Evolutionary conservation across 164 flowering plant genomes (phyloP).

Genomic region (Vitis rupestris): DNA sequence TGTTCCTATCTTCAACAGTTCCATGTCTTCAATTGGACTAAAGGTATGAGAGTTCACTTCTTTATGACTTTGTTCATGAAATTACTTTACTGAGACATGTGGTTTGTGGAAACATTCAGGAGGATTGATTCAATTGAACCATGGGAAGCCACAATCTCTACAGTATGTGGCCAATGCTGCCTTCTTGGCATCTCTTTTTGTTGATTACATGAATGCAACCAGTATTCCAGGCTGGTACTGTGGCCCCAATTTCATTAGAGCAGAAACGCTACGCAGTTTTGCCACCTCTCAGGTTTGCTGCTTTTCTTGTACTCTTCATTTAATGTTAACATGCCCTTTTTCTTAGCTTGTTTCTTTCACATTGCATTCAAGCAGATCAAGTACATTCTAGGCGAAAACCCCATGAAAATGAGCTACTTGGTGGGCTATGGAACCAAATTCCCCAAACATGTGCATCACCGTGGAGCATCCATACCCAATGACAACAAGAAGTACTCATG

Average conservation of each 20-base stretch:
- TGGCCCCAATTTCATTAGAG: conserved; percentile 40
- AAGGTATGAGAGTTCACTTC: conserved; percentile 34
- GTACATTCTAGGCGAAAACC: conserved; percentile 78
- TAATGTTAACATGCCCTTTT: too few relatives aligned
- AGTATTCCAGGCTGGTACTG: conserved; percentile 66
- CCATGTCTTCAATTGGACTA: conserved; percentile 59
- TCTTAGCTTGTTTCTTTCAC: neutral
- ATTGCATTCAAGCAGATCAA: conserved; percentile 35
- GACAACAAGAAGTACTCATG: conserved; percentile 51
- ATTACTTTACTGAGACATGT: too few relatives aligned
- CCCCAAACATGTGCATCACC: conserved; percentile 76
- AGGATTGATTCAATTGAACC: conserved; percentile 69
- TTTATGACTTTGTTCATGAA: neutral
- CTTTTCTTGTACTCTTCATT: neutral
- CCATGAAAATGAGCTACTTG: conserved; percentile 77
- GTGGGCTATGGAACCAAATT: conserved; percentile 70
- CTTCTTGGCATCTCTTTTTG: conserved; percentile 65
- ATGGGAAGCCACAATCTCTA: conserved; percentile 52
- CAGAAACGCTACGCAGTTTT: conserved; percentile 35
- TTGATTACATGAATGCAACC: conserved; percentile 64
- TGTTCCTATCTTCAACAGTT: conserved; percentile 64
- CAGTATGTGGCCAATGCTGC: conserved; percentile 78
- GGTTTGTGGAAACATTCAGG: conserved; percentile 28
- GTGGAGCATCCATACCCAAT: conserved; percentile 76
- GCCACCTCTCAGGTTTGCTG: conserved; percentile 61